Percentiles rank a stretch among this genome's conserved stretches.
phyloP scores from a whole-genome alignment of 441 rosid species.

The Daphne laureola region DNA sequence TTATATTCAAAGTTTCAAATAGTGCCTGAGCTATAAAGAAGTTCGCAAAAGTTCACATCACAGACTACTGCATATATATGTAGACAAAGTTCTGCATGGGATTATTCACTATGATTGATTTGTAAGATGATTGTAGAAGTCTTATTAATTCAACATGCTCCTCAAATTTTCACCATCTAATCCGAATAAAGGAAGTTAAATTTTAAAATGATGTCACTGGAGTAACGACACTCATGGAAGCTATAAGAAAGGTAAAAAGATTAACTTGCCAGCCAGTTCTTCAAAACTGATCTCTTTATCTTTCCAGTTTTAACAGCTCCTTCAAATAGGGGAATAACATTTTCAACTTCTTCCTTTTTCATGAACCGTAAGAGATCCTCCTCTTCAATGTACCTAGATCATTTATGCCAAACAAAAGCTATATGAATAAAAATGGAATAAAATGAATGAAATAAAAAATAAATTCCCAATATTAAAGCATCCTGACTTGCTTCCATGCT shows the following conservation, averaged over 20 bases:
- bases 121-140: no score
- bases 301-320: constrained; percentile 29
- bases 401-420: constrained; percentile 2
- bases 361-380: constrained; percentile 36
- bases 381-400: constrained; percentile 31
- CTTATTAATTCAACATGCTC: no score
- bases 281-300: constrained; percentile 34
- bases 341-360: constrained; percentile 29
- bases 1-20: no score
- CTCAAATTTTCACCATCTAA: no score
- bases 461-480: constrained; percentile 2
- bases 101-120: no score
- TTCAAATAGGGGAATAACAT: constrained; percentile 25
- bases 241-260: background rate
- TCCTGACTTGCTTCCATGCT: constrained; percentile 47
- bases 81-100: no score
- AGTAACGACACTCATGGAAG: background rate
- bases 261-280: constrained; percentile 34
- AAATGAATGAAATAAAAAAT: background rate
- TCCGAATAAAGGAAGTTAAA: no score
- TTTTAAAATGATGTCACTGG: no score
- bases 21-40: no score
- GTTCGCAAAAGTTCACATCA: no score
- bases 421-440: background rate
- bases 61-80: no score